Evolutionary conservation across 176 grass and related monocot species (phyloP).

Genomic region (Thalia dealbata): DNA sequence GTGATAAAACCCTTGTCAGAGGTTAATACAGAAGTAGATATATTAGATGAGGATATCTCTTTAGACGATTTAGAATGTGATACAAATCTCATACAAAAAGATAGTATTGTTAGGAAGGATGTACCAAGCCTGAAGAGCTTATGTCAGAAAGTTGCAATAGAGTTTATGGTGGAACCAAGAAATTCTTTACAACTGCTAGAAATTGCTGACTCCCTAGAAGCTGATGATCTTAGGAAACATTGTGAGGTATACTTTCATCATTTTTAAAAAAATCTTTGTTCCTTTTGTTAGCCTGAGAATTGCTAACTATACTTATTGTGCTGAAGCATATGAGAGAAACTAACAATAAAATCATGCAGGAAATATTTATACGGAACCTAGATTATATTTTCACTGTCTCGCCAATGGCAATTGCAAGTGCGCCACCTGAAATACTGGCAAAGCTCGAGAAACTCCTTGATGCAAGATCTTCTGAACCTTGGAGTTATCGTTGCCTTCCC

Average conservation of each 20-base stretch:
- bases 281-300: constrained; percentile 1
- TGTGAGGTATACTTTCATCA: constrained; percentile 47
- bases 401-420: constrained; percentile 55
- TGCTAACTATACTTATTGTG: background rate
- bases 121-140: constrained; percentile 74
- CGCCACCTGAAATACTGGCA: constrained; percentile 68
- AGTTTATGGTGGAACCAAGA: constrained; percentile 77
- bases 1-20: constrained; percentile 23
- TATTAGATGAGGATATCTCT: constrained; percentile 48
- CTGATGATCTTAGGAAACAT: constrained; percentile 74
- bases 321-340: constrained; percentile 8
- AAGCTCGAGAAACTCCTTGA: constrained; percentile 75
- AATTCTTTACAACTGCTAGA: constrained; percentile 87
- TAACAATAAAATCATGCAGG: constrained; percentile 41
- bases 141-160: constrained; percentile 82
- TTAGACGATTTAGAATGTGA: constrained; percentile 39
- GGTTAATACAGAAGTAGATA: constrained; percentile 41
- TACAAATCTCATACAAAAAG: constrained; percentile 16
- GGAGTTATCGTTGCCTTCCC: constrained; percentile 78
- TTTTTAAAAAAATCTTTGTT: constrained; percentile 4
- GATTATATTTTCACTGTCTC: constrained; percentile 89
- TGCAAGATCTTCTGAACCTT: constrained; percentile 63
- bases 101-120: constrained; percentile 20
- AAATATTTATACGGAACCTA: constrained; percentile 81
- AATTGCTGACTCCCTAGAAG: constrained; percentile 89